A percentile compares a stretch with the other conserved stretches of the same genome.
These are phyloP conservation scores for Dactylellina cionopaga DNA, from an alignment of 2,329 filamentous ascomycete genomes.

Conservation along the genomic window DNA sequence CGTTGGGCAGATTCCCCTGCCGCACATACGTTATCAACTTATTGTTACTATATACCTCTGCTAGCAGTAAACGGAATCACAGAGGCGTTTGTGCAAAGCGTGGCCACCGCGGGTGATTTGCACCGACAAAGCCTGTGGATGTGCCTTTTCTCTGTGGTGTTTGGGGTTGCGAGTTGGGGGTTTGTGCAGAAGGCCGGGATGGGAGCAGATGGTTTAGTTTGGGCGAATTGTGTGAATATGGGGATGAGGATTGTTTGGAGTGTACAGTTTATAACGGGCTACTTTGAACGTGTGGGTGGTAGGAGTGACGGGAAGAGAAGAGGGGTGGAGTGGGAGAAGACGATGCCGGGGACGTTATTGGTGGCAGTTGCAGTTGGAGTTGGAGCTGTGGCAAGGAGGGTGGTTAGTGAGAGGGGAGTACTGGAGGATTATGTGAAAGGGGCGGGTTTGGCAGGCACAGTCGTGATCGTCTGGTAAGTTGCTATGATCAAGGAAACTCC, in stretches of 20 bases:
- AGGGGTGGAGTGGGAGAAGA: conserved; percentile 25
- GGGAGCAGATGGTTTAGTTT: conserved; percentile 82
- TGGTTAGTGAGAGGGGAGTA: conserved; percentile 37
- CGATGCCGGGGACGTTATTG: conserved; percentile 51
- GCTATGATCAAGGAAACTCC: too few relatives aligned
- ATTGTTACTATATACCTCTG: conserved; percentile 93
- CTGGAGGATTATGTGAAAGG: conserved; percentile 45
- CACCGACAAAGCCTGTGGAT: conserved; percentile 84
- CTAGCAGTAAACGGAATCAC: conserved; percentile 90
- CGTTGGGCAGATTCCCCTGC: conserved; percentile 80
- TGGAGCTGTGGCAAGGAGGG: conserved; percentile 53
- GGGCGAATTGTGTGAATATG: conserved; percentile 93
- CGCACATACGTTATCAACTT: conserved; percentile 76
- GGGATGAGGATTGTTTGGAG: conserved; percentile 84
- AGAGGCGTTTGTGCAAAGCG: conserved; percentile 91
- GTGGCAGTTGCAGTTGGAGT: conserved; percentile 49
- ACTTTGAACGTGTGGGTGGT: conserved; percentile 63
- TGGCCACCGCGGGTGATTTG: conserved; percentile 79
- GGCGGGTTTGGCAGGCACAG: conserved; percentile 39
- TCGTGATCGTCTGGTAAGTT: conserved; percentile 53
- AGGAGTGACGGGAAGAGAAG: too few relatives aligned
- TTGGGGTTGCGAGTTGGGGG: conserved; percentile 77
- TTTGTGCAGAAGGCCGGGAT: conserved; percentile 75
- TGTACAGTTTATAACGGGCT: conserved; percentile 73
- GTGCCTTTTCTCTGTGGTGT: conserved; percentile 79